Evolutionary conservation across 2,329 filamentous ascomycete genomes (phyloP).

Genomic region (Bipolaris victoriae): DNA sequence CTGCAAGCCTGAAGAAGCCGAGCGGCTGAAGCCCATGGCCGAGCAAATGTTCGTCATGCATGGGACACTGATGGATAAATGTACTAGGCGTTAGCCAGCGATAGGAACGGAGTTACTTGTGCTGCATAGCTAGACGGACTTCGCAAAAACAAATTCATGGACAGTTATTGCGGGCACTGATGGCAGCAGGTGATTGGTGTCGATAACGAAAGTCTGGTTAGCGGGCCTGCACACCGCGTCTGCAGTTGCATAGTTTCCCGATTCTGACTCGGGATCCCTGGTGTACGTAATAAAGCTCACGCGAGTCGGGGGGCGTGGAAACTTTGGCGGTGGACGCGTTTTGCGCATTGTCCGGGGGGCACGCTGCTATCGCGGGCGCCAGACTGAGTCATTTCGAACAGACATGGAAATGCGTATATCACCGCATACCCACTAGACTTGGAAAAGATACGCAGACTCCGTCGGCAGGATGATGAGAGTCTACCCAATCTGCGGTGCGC

Average conservation of each 20-base stretch:
- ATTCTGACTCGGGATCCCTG: slow-evolving; percentile 17
- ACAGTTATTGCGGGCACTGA: background rate
- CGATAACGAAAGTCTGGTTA: background rate
- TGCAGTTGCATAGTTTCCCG: slow-evolving; percentile 6
- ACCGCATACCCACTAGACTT: slow-evolving; percentile 30
- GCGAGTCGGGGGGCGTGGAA: slow-evolving; percentile 20
- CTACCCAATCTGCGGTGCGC: slow-evolving; percentile 41
- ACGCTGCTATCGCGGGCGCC: slow-evolving; percentile 13
- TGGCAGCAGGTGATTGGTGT: slow-evolving; percentile 2
- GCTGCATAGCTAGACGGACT: background rate
- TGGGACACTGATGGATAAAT: slow-evolving; percentile 33
- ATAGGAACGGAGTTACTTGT: background rate
- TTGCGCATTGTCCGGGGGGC: slow-evolving; percentile 18
- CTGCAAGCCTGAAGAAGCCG: slow-evolving; percentile 30
- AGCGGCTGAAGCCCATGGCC: slow-evolving; percentile 31
- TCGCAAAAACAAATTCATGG: background rate
- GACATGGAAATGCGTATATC: slow-evolving; percentile 20
- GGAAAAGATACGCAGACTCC: slow-evolving; percentile 34
- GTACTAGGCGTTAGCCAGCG: background rate
- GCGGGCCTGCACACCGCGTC: background rate
- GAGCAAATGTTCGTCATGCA: slow-evolving; percentile 41
- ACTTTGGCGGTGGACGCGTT: slow-evolving; percentile 33
- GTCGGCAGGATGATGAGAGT: slow-evolving; percentile 31
- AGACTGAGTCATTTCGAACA: slow-evolving; percentile 27
- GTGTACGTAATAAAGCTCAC: slow-evolving; percentile 29